Conservation (phyloP, 371 early-diverging fungal species). For the Mucor piriformis region DNA sequence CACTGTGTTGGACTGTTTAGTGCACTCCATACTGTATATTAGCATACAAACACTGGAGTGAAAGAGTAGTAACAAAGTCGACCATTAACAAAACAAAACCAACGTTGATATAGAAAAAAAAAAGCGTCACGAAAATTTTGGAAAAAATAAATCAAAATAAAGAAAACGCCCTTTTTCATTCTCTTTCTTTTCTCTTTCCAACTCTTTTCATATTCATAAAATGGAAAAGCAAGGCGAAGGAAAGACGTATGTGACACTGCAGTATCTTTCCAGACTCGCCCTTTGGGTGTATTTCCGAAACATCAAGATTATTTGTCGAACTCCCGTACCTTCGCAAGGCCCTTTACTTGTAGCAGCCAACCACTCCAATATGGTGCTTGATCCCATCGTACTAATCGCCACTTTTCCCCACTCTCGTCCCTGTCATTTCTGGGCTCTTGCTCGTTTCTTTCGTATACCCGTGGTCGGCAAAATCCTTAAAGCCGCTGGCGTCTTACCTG, state of each 20-base stretch:
- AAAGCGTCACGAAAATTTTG: too few relatives aligned
- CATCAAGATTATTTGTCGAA: slow-evolving; percentile 42
- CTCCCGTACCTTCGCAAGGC: slow-evolving; percentile 38
- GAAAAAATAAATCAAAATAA: neutral
- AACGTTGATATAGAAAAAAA: too few relatives aligned
- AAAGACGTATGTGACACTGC: slow-evolving; percentile 40
- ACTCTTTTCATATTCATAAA: slow-evolving; percentile 8
- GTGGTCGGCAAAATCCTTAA: slow-evolving; percentile 38
- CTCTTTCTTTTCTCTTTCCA: slow-evolving; percentile 7
- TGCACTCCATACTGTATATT: too few relatives aligned
- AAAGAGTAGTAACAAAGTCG: too few relatives aligned
- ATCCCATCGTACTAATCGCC: slow-evolving; percentile 55
- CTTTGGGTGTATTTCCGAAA: slow-evolving; percentile 55
- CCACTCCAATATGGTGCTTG: slow-evolving; percentile 64
- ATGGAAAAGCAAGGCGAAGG: slow-evolving; percentile 41
- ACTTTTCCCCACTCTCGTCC: slow-evolving; percentile 57
- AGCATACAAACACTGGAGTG: too few relatives aligned
- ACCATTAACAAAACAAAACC: too few relatives aligned
- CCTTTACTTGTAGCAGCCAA: slow-evolving; percentile 54
- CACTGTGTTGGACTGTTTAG: too few relatives aligned
- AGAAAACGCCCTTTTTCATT: too few relatives aligned
- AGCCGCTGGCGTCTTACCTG: slow-evolving; percentile 58
- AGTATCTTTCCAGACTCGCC: slow-evolving; percentile 43
- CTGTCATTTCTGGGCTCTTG: slow-evolving; percentile 64
- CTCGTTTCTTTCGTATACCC: slow-evolving; percentile 56